Conservation (phyloP, 2,329 filamentous ascomycete species). For the Colletotrichum kahawae region DNA sequence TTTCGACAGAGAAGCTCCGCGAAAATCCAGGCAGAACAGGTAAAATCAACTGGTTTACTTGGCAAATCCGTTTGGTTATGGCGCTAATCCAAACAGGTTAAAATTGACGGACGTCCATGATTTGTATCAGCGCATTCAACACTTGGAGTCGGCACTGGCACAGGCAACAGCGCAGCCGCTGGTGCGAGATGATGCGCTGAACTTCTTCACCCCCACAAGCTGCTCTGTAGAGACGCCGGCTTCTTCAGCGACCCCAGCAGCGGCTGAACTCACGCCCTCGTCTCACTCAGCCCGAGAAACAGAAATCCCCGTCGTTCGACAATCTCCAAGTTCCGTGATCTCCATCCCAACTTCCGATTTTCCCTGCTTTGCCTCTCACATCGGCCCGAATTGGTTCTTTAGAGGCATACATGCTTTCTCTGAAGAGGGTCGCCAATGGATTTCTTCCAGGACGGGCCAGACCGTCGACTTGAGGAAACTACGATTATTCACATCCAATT, state of each 20-base stretch:
- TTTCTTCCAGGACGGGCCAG: background rate
- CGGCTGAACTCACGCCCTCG: background rate
- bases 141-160: background rate
- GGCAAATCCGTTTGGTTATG: background rate
- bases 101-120: background rate
- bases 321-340: background rate
- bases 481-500: background rate
- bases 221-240: background rate
- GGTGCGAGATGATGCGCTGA: background rate
- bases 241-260: background rate
- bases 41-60: background rate
- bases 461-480: background rate
- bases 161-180: background rate
- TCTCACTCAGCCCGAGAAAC: background rate
- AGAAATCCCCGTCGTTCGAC: background rate
- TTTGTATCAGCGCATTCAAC: background rate
- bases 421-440: background rate
- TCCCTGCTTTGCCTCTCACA: background rate
- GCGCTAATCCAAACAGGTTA: background rate
- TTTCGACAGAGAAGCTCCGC: background rate
- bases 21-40: background rate
- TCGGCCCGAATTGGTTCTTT: slow-evolving; percentile 11
- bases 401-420: slow-evolving; percentile 1
- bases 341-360: background rate
- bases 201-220: background rate